These are phyloP conservation scores for Monilinia fructigena DNA, from an alignment of 2,329 filamentous ascomycete species.

Conservation along the genomic window DNA sequence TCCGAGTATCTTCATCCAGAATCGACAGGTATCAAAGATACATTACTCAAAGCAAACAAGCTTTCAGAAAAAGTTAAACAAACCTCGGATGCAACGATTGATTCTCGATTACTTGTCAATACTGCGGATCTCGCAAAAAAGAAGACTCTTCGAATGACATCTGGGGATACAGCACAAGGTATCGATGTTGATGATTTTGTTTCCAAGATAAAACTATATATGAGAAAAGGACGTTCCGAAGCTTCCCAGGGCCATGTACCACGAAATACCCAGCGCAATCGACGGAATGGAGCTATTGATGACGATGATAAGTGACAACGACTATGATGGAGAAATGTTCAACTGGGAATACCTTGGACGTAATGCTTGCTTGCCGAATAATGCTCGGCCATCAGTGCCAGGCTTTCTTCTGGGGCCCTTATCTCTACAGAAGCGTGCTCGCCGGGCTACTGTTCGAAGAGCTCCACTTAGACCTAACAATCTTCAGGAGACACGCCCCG, in stretches of 20 bases:
- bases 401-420: conserved; percentile 87
- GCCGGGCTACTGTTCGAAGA: conserved; percentile 68
- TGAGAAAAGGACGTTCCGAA: conserved; percentile 61
- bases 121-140: conserved; percentile 78
- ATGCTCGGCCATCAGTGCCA: conserved; percentile 71
- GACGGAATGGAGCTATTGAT: conserved; percentile 40
- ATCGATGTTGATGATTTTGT: conserved; percentile 91
- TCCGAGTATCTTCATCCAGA: conserved; percentile 68
- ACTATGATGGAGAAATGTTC: conserved; percentile 71
- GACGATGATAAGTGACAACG: conserved; percentile 63
- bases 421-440: conserved; percentile 80
- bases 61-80: conserved; percentile 72
- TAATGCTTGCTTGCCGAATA: conserved; percentile 70
- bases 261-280: conserved; percentile 42
- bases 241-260: conserved; percentile 50
- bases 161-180: conserved; percentile 70
- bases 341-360: conserved; percentile 85
- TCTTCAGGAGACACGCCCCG: conserved; percentile 69
- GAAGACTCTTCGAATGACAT: conserved; percentile 70
- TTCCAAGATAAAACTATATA: conserved; percentile 83
- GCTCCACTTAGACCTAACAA: conserved; percentile 65
- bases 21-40: conserved; percentile 63
- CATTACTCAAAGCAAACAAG: conserved; percentile 64
- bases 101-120: conserved; percentile 80
- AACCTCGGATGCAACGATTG: conserved; percentile 85